Percentiles rank a stretch among this genome's conserved stretches.
Evolutionary conservation across 2,329 filamentous ascomycete species (phyloP).

Genomic region (Microcyclospora pomicola): DNA sequence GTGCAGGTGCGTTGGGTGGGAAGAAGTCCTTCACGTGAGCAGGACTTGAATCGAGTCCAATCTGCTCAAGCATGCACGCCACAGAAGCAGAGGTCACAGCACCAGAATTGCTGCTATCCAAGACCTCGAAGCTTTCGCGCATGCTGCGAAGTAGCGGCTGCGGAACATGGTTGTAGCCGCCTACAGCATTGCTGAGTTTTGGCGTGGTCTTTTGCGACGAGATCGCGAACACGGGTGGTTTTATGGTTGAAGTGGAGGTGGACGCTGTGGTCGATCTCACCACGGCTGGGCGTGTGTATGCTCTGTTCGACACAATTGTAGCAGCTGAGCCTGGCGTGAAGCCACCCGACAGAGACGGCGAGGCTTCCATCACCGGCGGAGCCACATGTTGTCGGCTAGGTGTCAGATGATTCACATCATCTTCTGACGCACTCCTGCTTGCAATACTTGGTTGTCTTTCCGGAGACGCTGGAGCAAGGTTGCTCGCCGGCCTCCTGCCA

Average conservation of each 20-base stretch:
- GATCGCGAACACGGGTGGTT: constrained; percentile 9
- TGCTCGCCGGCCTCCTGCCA: constrained; percentile 18
- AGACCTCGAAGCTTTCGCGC: constrained; percentile 82
- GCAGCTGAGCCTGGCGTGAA: constrained; percentile 10
- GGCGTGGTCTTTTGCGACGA: too few relatives aligned
- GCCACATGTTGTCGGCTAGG: too few relatives aligned
- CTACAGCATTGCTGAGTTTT: constrained; percentile 5
- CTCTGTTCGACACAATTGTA: constrained; percentile 17
- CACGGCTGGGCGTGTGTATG: constrained; percentile 23
- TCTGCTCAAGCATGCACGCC: constrained; percentile 70
- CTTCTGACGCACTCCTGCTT: constrained; percentile 4
- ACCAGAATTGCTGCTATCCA: constrained; percentile 81
- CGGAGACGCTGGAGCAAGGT: constrained; percentile 14
- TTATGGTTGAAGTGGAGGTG: constrained; percentile 16
- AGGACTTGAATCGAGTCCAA: constrained; percentile 62
- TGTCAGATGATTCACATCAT: background rate
- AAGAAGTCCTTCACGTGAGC: constrained; percentile 72
- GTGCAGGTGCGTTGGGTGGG: constrained; percentile 48
- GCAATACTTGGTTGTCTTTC: constrained; percentile 10
- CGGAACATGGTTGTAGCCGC: constrained; percentile 53
- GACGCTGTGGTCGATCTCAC: constrained; percentile 25
- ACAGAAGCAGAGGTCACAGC: constrained; percentile 71
- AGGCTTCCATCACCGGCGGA: background rate
- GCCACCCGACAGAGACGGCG: constrained; percentile 9
- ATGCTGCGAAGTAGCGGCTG: constrained; percentile 73